Conservation (phyloP, 495 filamentous ascomycete species). For the Stereocaulon alpinum region DNA sequence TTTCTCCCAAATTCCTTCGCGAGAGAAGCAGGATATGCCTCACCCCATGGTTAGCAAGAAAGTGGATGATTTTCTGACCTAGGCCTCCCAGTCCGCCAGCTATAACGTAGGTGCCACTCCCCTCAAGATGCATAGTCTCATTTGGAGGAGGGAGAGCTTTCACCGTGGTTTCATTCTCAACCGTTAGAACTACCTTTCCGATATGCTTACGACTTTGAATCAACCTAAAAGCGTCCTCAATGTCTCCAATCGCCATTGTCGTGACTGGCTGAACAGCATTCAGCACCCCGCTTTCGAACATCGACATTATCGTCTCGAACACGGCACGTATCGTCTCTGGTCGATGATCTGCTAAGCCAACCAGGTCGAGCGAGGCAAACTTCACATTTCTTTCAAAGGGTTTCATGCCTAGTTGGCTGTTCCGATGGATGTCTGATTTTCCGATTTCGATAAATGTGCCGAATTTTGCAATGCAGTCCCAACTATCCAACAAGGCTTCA, state of each 20-base stretch:
- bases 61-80: conserved; percentile 29
- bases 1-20: conserved; percentile 18
- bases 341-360: not conserved
- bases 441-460: conserved; percentile 26
- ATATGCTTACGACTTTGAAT: conserved; percentile 35
- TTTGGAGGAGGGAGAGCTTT: not conserved
- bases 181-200: conserved; percentile 26
- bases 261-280: conserved; percentile 11
- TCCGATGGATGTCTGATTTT: conserved; percentile 8
- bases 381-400: conserved; percentile 18
- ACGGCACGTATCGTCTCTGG: not conserved
- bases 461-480: conserved; percentile 44
- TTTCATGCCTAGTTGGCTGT: conserved; percentile 6
- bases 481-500: conserved; percentile 37
- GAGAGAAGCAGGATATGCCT: conserved; percentile 30
- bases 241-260: conserved; percentile 4
- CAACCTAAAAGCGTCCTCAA: conserved; percentile 36
- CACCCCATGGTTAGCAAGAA: conserved; percentile 31
- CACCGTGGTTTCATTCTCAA: not conserved
- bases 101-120: conserved; percentile 31
- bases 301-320: not conserved
- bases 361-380: conserved; percentile 22
- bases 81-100: conserved; percentile 37
- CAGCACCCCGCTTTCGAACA: conserved; percentile 5
- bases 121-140: not conserved